Percentiles rank a stretch among this genome's conserved stretches.
Conservation (phyloP, 179 eudicot genomes). For the Heliamphora ciliata region DNA sequence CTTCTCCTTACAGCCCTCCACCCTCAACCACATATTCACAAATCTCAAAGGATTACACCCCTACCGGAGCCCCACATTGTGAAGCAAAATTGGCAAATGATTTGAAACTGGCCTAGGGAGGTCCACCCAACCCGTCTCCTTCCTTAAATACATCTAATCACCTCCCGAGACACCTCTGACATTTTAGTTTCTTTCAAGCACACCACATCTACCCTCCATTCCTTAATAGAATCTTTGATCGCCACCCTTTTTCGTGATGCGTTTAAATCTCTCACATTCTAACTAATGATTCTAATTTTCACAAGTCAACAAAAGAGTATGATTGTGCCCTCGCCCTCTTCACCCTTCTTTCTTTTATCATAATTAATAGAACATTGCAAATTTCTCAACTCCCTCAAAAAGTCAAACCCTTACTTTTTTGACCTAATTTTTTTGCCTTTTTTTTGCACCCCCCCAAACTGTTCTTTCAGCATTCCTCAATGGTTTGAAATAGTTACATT, state of each 20-base stretch:
- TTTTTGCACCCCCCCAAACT: not conserved
- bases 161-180: not conserved
- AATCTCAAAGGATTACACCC: not conserved
- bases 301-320: not conserved
- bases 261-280: not conserved
- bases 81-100: not conserved
- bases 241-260: not conserved
- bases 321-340: too few species aligned
- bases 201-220: not conserved
- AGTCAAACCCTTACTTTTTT: not conserved
- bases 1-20: not conserved
- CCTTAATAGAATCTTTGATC: not conserved
- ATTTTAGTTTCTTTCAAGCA: not conserved
- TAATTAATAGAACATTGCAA: not conserved
- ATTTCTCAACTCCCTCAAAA: not conserved
- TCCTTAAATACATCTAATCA: not conserved
- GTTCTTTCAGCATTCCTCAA: not conserved
- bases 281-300: not conserved
- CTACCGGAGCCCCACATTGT: not conserved
- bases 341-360: not conserved
- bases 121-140: not conserved
- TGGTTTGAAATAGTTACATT: not conserved
- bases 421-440: not conserved
- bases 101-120: not conserved
- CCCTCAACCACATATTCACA: not conserved